Conservation (phyloP, 352 stramenopile species). For the Aphanomyces cochlioides region DNA sequence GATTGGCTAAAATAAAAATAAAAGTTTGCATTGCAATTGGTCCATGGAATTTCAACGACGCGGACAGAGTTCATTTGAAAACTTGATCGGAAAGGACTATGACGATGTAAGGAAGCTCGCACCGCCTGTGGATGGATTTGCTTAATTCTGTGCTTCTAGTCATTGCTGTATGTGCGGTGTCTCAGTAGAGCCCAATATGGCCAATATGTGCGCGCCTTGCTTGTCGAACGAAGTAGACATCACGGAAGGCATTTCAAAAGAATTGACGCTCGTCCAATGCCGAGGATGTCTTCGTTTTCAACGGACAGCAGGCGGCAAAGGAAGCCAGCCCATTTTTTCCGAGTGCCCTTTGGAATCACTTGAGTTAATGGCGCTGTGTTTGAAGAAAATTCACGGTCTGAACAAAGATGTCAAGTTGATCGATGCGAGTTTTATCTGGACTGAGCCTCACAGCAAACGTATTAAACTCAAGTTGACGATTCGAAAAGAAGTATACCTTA, state of each 20-base stretch:
- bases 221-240: slow-evolving; percentile 68
- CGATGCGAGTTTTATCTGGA: slow-evolving; percentile 79
- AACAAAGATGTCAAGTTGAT: slow-evolving; percentile 61
- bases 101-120: background rate
- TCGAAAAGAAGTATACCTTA: slow-evolving; percentile 51
- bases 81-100: background rate
- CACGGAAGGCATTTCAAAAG: slow-evolving; percentile 57
- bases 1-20: no score
- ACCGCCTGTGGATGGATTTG: background rate
- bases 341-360: slow-evolving; percentile 66
- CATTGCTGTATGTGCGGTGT: slow-evolving; percentile 61
- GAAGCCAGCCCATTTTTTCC: slow-evolving; percentile 43
- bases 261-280: slow-evolving; percentile 56
- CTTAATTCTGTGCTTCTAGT: slow-evolving; percentile 16
- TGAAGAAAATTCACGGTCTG: slow-evolving; percentile 65
- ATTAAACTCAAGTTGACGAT: slow-evolving; percentile 69
- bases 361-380: slow-evolving; percentile 71
- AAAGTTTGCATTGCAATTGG: background rate
- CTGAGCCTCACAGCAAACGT: slow-evolving; percentile 74
- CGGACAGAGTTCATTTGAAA: slow-evolving; percentile 9
- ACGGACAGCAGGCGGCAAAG: slow-evolving; percentile 43
- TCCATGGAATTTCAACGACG: background rate
- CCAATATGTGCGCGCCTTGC: slow-evolving; percentile 78
- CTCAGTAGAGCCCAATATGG: slow-evolving; percentile 65
- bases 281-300: slow-evolving; percentile 65